Evolutionary conservation across 108 stramenopile species (phyloP), one percentile per base, ranked within the genome.

Genomic region (Cylindrotheca closterium): DNA sequence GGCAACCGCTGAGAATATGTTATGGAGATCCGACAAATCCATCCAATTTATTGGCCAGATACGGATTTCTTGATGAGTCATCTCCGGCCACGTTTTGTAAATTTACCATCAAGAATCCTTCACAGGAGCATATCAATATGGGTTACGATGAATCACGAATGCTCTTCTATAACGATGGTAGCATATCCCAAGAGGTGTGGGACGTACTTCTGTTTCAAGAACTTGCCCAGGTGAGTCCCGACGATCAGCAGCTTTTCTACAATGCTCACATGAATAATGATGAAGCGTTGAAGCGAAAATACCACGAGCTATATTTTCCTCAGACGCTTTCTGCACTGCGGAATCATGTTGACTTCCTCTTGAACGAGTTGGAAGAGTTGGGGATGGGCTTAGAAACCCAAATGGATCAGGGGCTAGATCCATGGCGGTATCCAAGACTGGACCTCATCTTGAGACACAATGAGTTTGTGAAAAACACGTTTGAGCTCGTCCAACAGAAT

Each of bases 41-140:
- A 0, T 68, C 67, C 1, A 54, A 58, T 30, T 74, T 85, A 19
- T 70, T 85, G 45, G 79, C 84, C 17, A 53, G 71, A 26, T 82
- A 81, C 55, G 84, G 84, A 19, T 85, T 85, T 49, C 46, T 85
- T 47, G 84, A 85, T 34, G 79, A 85, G 37, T 33, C 67, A n/a
- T 63, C 73, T 26, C 81, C 85, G 2, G 85, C 77, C 18, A 86
- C 85, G 24, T 86, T 86, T 58, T 86, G 85, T 59, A 86, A 86
- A 52, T 55, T 82, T 45, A 83, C 83, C 71, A 64, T 65, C 7
- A 49, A 42, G 7, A 67, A 64, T 29, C 55, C 55, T 19, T 47
- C 55, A 47, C 21, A 60, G 10, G 85, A 86, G 67, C 70, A 83
- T 62, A 68, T 69, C 28, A 60, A 66, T 18, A 42, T 86, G 57